Conservation (phyloP, 805 yeast genomes). For the Torulaspora maleeae region DNA sequence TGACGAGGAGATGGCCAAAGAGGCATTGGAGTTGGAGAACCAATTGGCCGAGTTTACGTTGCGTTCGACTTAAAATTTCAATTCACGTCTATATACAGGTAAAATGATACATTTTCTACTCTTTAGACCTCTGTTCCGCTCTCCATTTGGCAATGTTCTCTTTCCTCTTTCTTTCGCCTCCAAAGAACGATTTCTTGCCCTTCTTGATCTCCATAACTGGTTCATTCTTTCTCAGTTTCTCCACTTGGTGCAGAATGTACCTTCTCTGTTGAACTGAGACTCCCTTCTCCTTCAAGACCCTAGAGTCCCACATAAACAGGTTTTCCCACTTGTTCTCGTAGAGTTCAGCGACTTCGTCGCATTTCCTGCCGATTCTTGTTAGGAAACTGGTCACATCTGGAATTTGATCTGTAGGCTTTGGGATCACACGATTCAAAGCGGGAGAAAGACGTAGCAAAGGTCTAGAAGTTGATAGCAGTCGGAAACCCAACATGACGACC, state of each 20-base stretch:
- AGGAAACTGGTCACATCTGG: conserved; percentile 75
- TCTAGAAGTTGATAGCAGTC: conserved; percentile 10
- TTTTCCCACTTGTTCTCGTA: conserved; percentile 64
- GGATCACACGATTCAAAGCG: conserved; percentile 29
- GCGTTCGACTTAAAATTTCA: conserved; percentile 2
- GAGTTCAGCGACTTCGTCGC: conserved; percentile 64
- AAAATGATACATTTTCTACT: conserved; percentile 2
- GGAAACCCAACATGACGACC: conserved; percentile 13
- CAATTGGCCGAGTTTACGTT: conserved; percentile 33
- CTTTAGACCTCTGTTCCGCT: conserved; percentile 44
- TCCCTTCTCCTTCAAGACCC: conserved; percentile 67
- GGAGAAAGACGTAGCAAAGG: conserved; percentile 12
- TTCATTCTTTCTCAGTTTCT: conserved; percentile 56
- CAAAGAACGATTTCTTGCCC: conserved; percentile 70
- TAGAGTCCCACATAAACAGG: conserved; percentile 53
- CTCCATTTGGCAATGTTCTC: conserved; percentile 58
- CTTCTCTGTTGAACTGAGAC: conserved; percentile 67
- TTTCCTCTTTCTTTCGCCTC: conserved; percentile 80
- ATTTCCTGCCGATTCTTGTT: conserved; percentile 70
- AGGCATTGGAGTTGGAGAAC: conserved; percentile 53
- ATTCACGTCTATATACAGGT: conserved; percentile 5
- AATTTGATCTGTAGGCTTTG: conserved; percentile 48
- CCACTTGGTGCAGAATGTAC: conserved; percentile 68
- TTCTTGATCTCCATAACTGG: conserved; percentile 51
- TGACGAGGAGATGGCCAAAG: conserved; percentile 61